These are phyloP conservation scores for Quercus phellos DNA, from an alignment of 331 rosid species.

Conservation along the genomic window DNA sequence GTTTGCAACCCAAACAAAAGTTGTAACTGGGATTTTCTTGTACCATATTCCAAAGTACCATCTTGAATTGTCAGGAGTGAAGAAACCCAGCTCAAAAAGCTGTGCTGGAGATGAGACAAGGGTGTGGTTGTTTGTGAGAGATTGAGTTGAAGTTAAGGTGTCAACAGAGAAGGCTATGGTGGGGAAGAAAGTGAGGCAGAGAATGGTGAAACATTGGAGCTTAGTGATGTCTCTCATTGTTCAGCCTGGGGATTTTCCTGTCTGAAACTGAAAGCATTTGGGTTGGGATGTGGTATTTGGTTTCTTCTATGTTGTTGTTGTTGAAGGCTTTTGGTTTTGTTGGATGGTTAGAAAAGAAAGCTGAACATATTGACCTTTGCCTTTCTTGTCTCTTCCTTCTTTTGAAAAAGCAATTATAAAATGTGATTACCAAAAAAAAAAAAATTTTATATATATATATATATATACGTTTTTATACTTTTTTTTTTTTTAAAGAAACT, in stretches of 20 bases:
- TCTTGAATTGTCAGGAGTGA: slow-evolving; percentile 18
- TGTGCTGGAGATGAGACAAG: slow-evolving; percentile 31
- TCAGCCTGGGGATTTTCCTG: not conserved
- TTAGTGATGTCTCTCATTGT: slow-evolving; percentile 31
- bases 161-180: slow-evolving; percentile 26
- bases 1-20: slow-evolving; percentile 74
- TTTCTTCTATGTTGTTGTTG: not conserved
- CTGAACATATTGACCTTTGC: slow-evolving; percentile 18
- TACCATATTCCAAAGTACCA: slow-evolving; percentile 63
- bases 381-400: not conserved
- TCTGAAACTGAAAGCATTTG: slow-evolving; percentile 3
- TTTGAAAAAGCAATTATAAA: not conserved
- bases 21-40: slow-evolving; percentile 20
- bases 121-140: slow-evolving; percentile 35
- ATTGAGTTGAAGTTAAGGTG: slow-evolving; percentile 39
- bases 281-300: not conserved
- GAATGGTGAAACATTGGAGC: slow-evolving; percentile 14
- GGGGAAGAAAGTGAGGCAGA: slow-evolving; percentile 26
- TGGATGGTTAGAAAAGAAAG: slow-evolving; percentile 1
- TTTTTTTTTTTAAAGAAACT: no score
- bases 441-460: not conserved
- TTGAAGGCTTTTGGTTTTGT: slow-evolving; percentile 8
- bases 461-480: not conserved
- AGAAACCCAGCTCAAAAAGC: slow-evolving; percentile 52
- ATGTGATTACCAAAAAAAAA: not conserved